Conservation (phyloP, 2,329 filamentous ascomycete species). For the Colletotrichum godetiae region DNA sequence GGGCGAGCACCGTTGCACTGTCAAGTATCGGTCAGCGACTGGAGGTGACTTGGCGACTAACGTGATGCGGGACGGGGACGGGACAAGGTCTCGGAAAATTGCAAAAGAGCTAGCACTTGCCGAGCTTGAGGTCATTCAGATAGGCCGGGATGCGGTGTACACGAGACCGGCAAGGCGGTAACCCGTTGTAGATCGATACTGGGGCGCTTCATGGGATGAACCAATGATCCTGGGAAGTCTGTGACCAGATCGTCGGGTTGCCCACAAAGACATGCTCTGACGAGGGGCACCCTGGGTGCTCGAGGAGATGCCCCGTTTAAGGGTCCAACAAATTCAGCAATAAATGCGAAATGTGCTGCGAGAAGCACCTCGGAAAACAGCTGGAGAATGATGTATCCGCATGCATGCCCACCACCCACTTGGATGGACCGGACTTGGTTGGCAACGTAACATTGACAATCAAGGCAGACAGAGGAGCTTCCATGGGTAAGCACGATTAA, state of each 20-base stretch:
- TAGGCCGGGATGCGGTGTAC: background rate
- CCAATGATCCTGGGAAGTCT: slow-evolving; percentile 15
- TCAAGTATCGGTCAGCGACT: slow-evolving; percentile 19
- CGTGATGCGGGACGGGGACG: background rate
- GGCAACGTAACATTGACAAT: slow-evolving; percentile 5
- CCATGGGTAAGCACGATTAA: background rate
- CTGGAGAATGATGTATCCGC: background rate
- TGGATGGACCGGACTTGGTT: slow-evolving; percentile 16
- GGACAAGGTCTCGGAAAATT: background rate
- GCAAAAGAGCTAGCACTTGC: slow-evolving; percentile 22
- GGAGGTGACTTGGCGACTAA: background rate
- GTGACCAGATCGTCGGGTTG: slow-evolving; percentile 26
- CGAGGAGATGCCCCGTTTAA: slow-evolving; percentile 10
- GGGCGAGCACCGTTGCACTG: slow-evolving; percentile 41
- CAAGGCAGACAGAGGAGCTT: background rate
- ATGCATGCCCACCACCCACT: slow-evolving; percentile 19
- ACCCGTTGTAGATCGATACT: slow-evolving; percentile 9
- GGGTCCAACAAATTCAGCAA: slow-evolving; percentile 8
- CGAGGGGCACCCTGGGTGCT: slow-evolving; percentile 12
- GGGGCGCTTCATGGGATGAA: slow-evolving; percentile 17
- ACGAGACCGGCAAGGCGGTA: slow-evolving; percentile 24
- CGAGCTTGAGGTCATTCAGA: background rate
- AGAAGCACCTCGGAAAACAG: background rate
- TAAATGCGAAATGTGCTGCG: slow-evolving; percentile 16
- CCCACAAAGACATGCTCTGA: slow-evolving; percentile 2